Base-by-base conservation (phyloP, 2,329 filamentous ascomycete species). In the Fusarium albosuccineum region DNA sequence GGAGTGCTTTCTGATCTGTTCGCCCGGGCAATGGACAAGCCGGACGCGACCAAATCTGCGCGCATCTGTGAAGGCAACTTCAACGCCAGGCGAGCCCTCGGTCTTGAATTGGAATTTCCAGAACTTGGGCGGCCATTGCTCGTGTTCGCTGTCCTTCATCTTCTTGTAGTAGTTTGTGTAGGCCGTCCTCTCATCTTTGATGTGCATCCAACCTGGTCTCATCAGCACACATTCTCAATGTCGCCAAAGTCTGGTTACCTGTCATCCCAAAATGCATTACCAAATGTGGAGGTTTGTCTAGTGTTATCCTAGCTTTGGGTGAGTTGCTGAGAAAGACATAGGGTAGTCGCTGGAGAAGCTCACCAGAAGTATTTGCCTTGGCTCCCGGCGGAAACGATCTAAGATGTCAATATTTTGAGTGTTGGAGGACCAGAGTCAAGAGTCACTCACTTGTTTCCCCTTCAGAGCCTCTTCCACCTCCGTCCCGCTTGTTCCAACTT, bases 291-390 rank as follows among this genome's bases (percentile, higher is more conserved):
- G 93, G 86, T 9, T 86, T 92, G 37, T 93, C 89, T 22, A 98
- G 70, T 1, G 76, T 78, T 27, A 82, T 79, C 81, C 80, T 82
- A 26, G n/a, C 42, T n/a, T 16, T 17, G 46, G 48, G 5, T 70
- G 10, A 70, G 39, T 51, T 30, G 40, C 33, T 22, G 14, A 46
- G 29, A 9, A 26, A 7, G 5, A 17, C 39, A 27, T 26, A 54
- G 45, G 57, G 44, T 39, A 63, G 49, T 37, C 13, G 22, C 51
- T 29, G 13, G 29, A 27, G 26, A 22, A 64, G 26, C 79, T 62
- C 71, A 87, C 89, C 96, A 99, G 78, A 99, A 98, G 76, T 98
- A 98, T 85, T 98, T 99, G 9, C 96, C 96, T 77, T 97, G 96
- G 62, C 92, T 93, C 5, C 92, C 92, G 5, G 92, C 92, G 55